phyloP scores from a whole-genome alignment of 352 stramenopile genomes.

The Phytophthora aleatoria region DNA sequence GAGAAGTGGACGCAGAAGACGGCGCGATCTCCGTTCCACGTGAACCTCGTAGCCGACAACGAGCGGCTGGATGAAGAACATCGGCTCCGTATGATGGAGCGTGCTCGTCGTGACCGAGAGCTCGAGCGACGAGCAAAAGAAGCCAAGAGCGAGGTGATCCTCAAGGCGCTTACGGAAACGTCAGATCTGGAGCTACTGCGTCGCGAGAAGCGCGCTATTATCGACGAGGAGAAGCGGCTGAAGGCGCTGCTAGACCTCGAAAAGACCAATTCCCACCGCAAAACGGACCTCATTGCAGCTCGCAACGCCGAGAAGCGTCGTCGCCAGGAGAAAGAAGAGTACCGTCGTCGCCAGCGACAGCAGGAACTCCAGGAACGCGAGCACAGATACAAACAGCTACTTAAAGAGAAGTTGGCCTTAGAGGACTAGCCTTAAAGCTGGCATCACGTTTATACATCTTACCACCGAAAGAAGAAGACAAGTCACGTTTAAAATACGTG shows the following conservation, averaged over 20 bases:
- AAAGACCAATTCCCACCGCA: constrained; percentile 93
- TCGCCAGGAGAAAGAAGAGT: constrained; percentile 90
- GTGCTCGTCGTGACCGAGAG: constrained; percentile 58
- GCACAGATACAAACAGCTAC: constrained; percentile 66
- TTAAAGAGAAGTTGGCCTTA: constrained; percentile 85
- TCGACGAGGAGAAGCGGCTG: constrained; percentile 93
- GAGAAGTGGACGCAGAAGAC: constrained; percentile 92
- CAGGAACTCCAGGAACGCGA: constrained; percentile 71
- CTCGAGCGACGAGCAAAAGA: constrained; percentile 80
- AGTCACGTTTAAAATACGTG: neutral
- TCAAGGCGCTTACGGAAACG: constrained; percentile 90
- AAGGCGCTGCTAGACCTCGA: constrained; percentile 94
- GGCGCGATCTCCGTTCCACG: constrained; percentile 89
- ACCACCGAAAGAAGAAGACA: constrained; percentile 5
- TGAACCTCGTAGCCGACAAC: constrained; percentile 94
- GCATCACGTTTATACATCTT: constrained; percentile 18
- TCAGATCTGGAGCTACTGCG: constrained; percentile 92
- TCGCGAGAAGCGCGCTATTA: constrained; percentile 94
- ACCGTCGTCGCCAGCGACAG: constrained; percentile 66
- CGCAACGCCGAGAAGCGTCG: constrained; percentile 91
- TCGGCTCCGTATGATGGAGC: constrained; percentile 79
- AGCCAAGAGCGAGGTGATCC: constrained; percentile 93
- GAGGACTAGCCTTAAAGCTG: constrained; percentile 34
- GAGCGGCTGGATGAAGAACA: constrained; percentile 93
- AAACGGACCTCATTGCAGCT: constrained; percentile 90